Evolutionary conservation across 495 filamentous ascomycete genomes (phyloP), one percentile per base, ranked within the genome.

Genomic region (Cairneyella variabilis): DNA sequence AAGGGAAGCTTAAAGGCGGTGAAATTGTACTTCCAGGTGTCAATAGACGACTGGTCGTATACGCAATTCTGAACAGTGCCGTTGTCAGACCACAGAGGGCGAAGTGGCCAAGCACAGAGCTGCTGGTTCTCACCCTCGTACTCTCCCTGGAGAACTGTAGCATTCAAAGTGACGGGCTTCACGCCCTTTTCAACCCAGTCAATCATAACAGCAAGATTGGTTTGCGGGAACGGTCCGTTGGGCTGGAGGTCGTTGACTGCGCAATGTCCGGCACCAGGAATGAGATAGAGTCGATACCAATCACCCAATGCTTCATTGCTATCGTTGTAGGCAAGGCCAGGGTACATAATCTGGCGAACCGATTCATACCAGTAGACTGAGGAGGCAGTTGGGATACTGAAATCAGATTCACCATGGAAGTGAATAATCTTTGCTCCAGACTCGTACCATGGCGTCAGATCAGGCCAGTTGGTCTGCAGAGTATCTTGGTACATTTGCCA

Each of bases 401-500:
- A 57, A 57, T 80, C 78, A 2, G 72, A 65, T 59, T 79, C 76
- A 26, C 78, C 77, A 52, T 82, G 77, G 51, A 68, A 71, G 48
- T 73, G 74, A 4, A 80, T 55, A 43, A 82, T 54, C 60, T 81
- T 81, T 11, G 76, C 76, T 20, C 79, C 79, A 2, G 62, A 54
- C 8, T 61, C 30, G 21, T 72, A 66, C 57, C 74, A 78, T 0
- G 61, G 40, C 0, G 60, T 67, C 1, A 80, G 60, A 38, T 82
- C 76, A 4, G 76, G 72, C 58, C 69, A 67, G 6, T 67, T 76
- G 4, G 73, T 76, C 57, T 75, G 69, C n/a, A 78, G 58, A 30
- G 66, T 68, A 45, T 75, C 72, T 30, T 68, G 48, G 39, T 66
- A 69, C 27, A 47, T 55, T 14, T 66, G 57, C 69, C 66, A 68